Percentiles rank a stretch among this genome's conserved stretches.
Conservation (phyloP, 495 filamentous ascomycete species). For the Hyaloscypha hepaticicola region DNA sequence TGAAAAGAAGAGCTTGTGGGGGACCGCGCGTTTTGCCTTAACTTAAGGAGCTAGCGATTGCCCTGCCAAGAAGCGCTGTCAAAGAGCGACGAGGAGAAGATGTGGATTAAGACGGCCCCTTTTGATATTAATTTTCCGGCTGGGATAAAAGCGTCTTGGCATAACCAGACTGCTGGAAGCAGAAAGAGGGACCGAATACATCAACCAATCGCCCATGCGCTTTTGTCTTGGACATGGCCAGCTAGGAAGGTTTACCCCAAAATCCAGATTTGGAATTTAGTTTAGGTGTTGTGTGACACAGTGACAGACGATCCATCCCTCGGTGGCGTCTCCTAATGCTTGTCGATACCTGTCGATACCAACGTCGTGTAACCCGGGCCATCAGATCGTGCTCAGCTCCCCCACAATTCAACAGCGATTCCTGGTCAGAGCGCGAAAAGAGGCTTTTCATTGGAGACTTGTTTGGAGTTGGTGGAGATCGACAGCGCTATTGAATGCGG, state of each 20-base stretch:
- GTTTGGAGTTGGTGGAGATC: background rate
- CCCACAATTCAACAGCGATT: background rate
- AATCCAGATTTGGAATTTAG: too few relatives aligned
- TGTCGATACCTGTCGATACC: too few relatives aligned
- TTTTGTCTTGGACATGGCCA: background rate
- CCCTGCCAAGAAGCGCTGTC: background rate
- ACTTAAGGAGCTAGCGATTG: background rate
- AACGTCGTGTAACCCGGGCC: background rate
- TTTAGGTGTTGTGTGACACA: background rate
- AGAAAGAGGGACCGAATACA: background rate
- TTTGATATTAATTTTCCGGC: background rate
- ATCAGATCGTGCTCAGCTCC: background rate
- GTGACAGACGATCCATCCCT: background rate
- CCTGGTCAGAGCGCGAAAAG: background rate
- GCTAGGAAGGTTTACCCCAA: background rate
- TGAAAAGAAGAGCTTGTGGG: background rate
- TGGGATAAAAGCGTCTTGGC: background rate
- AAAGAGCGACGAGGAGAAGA: background rate
- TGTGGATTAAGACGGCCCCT: background rate
- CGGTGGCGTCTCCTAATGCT: too few relatives aligned
- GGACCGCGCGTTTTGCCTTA: background rate
- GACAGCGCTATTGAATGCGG: constrained; percentile 12
- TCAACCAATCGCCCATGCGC: background rate
- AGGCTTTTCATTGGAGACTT: background rate
- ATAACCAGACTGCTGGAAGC: background rate